A percentile compares a stretch with the other conserved stretches of the same genome.
Conservation (phyloP, 176 grass and related monocot species). For the Olyra latifolia region DNA sequence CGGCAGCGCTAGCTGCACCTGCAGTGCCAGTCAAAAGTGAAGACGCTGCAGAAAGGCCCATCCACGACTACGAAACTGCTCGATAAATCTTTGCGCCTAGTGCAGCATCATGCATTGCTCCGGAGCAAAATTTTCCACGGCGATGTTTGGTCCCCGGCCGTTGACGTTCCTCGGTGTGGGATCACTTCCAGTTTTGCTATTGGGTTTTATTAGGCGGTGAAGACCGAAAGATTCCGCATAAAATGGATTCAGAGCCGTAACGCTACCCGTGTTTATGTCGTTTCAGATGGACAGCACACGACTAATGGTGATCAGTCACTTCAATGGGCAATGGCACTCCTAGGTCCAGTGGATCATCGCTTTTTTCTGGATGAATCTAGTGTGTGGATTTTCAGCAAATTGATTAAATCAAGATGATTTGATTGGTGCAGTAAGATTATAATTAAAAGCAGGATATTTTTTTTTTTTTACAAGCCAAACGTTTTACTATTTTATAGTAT, state of each 20-base stretch:
- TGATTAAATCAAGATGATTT: slow-evolving; percentile 14
- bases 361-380: slow-evolving; percentile 1
- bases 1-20: background rate
- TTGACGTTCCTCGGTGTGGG: background rate
- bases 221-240: background rate
- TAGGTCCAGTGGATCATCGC: background rate
- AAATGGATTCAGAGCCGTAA: background rate
- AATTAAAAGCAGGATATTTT: no score
- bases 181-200: background rate
- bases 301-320: no score
- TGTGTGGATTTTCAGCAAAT: background rate
- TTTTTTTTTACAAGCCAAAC: no score
- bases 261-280: no score
- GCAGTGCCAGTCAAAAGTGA: background rate
- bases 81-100: background rate
- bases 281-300: no score
- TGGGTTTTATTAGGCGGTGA: background rate
- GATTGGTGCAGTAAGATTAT: no score
- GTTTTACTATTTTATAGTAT: no score
- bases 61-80: background rate
- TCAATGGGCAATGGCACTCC: no score
- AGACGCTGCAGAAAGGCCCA: background rate
- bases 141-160: background rate
- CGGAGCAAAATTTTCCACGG: background rate
- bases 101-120: background rate